Evolutionary conservation across 2,329 filamentous ascomycete genomes (phyloP).

Genomic region (Microthyrium microscopicum): DNA sequence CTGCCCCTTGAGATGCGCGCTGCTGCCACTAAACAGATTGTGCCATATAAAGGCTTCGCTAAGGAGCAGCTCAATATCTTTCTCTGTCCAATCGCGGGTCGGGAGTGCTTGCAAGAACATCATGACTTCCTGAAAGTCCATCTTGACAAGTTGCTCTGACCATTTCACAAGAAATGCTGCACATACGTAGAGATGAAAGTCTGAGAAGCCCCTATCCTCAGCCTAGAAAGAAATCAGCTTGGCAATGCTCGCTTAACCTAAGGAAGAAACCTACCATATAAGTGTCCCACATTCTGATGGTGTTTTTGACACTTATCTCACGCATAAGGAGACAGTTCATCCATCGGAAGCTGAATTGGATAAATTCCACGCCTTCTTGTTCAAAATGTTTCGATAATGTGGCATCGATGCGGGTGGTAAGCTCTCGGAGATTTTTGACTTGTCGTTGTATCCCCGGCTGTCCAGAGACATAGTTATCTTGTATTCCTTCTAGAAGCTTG

Average conservation of each 20-base stretch:
- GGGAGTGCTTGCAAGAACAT: conserved; percentile 96
- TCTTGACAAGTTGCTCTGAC: conserved; percentile 85
- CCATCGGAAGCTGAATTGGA: conserved; percentile 98
- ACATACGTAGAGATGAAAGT: conserved; percentile 96
- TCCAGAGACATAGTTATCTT: conserved; percentile 97
- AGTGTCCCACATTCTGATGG: conserved; percentile 98
- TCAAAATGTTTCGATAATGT: conserved; percentile 77
- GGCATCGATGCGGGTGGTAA: conserved; percentile 79
- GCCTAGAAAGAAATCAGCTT: conserved; percentile 40
- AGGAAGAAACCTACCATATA: conserved; percentile 55
- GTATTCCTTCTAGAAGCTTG: conserved; percentile 94
- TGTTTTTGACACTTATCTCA: conserved; percentile 90
- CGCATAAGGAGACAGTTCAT: conserved; percentile 99
- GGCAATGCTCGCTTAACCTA: not conserved
- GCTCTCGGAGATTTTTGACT: conserved; percentile 71
- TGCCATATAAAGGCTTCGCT: conserved; percentile 99
- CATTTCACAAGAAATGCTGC: conserved; percentile 96
- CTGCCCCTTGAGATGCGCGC: conserved; percentile 51
- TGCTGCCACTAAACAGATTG: conserved; percentile 85
- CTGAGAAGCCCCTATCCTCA: conserved; percentile 95
- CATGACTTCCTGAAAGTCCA: conserved; percentile 98
- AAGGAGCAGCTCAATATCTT: conserved; percentile 87
- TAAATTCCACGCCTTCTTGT: conserved; percentile 86
- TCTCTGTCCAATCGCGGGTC: conserved; percentile 88
- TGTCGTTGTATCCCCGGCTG: conserved; percentile 94